Evolutionary conservation across 2,329 filamentous ascomycete genomes (phyloP), one percentile per base, ranked within the genome.

Genomic region (Phialophora expanda): DNA sequence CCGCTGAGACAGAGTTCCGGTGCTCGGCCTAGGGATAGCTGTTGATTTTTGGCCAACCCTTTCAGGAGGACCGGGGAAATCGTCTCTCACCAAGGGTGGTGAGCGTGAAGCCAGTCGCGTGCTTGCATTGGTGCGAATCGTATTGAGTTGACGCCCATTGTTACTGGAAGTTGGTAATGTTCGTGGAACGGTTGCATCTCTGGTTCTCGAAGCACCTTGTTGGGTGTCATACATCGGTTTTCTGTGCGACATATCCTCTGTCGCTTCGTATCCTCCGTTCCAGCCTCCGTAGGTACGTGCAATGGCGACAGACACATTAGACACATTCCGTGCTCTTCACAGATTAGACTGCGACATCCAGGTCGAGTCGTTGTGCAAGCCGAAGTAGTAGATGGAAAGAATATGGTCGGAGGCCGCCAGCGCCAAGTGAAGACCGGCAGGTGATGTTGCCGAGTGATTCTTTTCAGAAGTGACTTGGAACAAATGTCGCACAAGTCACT

Each of bases 171-270:
- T 53, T 61, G 44, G 60, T 50, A 34, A 22, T 4, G 59, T 34
- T 64, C 65, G 67, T 69, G 67, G 62, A 26, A 69, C 67, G 50
- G 67, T 69, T 61, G 65, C 65, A 69, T 67, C 62, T 64, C 50
- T 64, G 26, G 60, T 64, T 67, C 60, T 66, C 56, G 65, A 61
- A 56, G 51, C 55, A 64, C 65, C 65, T 41, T 61, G 48, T 62
- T 62, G 67, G 65, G 63, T 67, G 60, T 66, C 65, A 66, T 67
- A 60, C 41, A 54, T 55, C 54, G 48, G 62, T 61, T 53, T 64
- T 66, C 63, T 69, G 67, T 69, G 55, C 44, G 67, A 69, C 67
- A 69, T 69, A 32, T 44, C 38, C 38, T 44, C 38, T 17, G 38
- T n/a, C 17, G 38, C 5, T 44, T 44, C 14, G 38, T 44, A 44